Conservation (phyloP, 306 rosid species). For the Quercus gilva region DNA sequence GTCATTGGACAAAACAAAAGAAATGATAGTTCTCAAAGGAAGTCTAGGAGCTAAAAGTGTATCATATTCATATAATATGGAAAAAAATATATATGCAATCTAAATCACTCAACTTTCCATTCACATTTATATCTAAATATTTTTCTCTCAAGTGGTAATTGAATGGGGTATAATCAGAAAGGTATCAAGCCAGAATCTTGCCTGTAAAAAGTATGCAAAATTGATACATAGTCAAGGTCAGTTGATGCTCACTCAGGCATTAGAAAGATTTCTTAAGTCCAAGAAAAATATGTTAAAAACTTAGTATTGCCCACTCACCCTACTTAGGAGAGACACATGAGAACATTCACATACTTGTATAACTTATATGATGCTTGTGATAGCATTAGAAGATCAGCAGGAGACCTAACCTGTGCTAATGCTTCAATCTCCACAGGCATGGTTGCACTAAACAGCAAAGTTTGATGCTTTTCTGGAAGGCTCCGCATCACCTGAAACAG, state of each 20-base stretch:
- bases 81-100: background rate
- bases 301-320: background rate
- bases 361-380: background rate
- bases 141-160: conserved; percentile 7
- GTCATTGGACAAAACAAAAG: conserved; percentile 23
- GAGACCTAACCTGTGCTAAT: conserved; percentile 61
- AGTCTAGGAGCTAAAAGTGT: background rate
- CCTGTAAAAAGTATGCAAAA: background rate
- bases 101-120: background rate
- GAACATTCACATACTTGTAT: background rate
- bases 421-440: conserved; percentile 91
- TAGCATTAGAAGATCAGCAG: background rate
- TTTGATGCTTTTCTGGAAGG: conserved; percentile 83
- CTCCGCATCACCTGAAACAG: conserved; percentile 62
- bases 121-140: background rate
- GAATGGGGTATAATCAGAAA: background rate
- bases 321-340: background rate
- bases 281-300: background rate
- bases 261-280: background rate
- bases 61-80: background rate
- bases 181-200: background rate
- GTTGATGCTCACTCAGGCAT: background rate
- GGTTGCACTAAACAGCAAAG: conserved; percentile 83
- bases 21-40: background rate
- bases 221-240: conserved; percentile 4